Conservation (phyloP, 768 basidiomycete genomes). For the Suillus ampliporus region DNA sequence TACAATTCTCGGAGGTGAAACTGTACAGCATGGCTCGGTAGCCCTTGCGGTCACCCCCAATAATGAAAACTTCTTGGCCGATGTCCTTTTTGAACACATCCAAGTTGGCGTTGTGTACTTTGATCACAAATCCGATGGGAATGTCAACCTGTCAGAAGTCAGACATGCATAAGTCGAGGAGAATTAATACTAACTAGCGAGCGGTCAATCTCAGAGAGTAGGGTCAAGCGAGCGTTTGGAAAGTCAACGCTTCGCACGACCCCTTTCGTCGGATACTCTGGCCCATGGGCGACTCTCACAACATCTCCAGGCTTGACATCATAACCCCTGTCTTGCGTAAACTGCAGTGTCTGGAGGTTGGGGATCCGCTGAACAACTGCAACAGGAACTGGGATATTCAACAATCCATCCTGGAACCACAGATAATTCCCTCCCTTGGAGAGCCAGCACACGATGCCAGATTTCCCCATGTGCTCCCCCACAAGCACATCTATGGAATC, state of each 20-base stretch:
- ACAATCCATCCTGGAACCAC: not conserved
- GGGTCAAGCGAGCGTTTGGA: not conserved
- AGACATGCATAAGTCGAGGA: not conserved
- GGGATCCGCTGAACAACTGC: not conserved
- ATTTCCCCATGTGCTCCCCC: not conserved
- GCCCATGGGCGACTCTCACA: not conserved
- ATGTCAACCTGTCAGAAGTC: not conserved
- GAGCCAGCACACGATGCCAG: not conserved
- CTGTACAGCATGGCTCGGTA: not conserved
- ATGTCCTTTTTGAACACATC: not conserved
- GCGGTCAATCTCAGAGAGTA: not conserved
- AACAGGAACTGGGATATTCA: not conserved
- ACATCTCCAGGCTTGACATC: not conserved
- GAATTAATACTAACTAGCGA: not conserved
- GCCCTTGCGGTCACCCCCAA: not conserved
- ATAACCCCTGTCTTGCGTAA: not conserved
- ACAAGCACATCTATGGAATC: not conserved
- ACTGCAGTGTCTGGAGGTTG: not conserved
- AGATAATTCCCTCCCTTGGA: not conserved
- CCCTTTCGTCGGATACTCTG: not conserved
- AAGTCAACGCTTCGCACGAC: not conserved
- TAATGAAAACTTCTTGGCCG: not conserved
- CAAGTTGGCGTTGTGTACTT: not conserved
- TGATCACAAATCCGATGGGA: not conserved
- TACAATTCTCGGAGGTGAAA: not conserved